A percentile compares a stretch with the other conserved stretches of the same genome.
Evolutionary conservation across 2,329 filamentous ascomycete species (phyloP).

Genomic region (Aspergillus costaricaensis): DNA sequence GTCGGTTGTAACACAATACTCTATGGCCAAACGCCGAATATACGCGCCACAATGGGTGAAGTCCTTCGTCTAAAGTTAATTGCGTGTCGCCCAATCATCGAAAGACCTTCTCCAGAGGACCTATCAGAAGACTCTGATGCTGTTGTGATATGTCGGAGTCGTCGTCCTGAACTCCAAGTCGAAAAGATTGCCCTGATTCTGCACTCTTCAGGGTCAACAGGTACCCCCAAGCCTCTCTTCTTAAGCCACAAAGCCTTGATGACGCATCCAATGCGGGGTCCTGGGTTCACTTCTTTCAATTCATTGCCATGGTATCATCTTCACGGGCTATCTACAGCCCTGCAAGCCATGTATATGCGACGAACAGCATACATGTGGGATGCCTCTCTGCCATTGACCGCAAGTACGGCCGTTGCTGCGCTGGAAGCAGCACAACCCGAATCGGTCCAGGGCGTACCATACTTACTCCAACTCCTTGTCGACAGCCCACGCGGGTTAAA

Average conservation of each 20-base stretch:
- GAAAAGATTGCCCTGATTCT: slow-evolving; percentile 43
- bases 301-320: slow-evolving; percentile 49
- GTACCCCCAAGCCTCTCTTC: slow-evolving; percentile 49
- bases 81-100: slow-evolving; percentile 28
- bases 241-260: slow-evolving; percentile 46
- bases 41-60: slow-evolving; percentile 35
- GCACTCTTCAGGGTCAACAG: slow-evolving; percentile 54
- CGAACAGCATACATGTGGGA: slow-evolving; percentile 48
- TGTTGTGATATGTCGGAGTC: slow-evolving; percentile 20
- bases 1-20: slow-evolving; percentile 41
- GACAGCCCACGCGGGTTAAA: slow-evolving; percentile 40
- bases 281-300: slow-evolving; percentile 46
- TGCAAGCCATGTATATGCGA: slow-evolving; percentile 49
- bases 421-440: slow-evolving; percentile 42
- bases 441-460: slow-evolving; percentile 46
- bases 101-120: slow-evolving; percentile 12
- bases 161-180: slow-evolving; percentile 30
- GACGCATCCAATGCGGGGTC: slow-evolving; percentile 37
- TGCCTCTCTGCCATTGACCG: slow-evolving; percentile 42
- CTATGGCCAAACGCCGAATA: slow-evolving; percentile 37
- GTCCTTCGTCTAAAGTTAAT: slow-evolving; percentile 29
- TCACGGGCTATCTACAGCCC: slow-evolving; percentile 45
- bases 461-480: slow-evolving; percentile 44
- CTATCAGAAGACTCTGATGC: slow-evolving; percentile 17
- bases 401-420: slow-evolving; percentile 37